Base-by-base conservation (phyloP, 1,284 basidiomycete species). In the Malassezia dermatis region DNA sequence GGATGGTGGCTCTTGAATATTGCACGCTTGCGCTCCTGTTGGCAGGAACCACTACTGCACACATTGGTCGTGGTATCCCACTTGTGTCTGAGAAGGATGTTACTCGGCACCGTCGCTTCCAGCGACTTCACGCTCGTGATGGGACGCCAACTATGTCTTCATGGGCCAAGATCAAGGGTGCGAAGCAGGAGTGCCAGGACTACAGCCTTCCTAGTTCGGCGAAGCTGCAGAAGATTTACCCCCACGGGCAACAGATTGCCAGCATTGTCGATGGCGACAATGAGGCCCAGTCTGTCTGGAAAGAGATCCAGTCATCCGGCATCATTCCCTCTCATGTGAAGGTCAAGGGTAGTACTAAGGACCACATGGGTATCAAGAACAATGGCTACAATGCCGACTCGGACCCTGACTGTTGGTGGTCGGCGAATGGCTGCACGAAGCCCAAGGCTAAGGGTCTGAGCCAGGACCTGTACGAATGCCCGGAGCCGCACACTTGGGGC, bases 401-500 rank as follows among this genome's bases (percentile, higher is more conserved):
- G 24, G 69, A 73, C 45, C 69, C 70, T 1, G 69, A 69, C 56
- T 73, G 70, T 43, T 73, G 67, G 65, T 73, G 69, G 70, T 65
- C 66, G 1, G 60, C 56, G 39, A 58, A 37, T 23, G 52, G 48
- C 7, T 73, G 71, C 50, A 72, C 66, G n/a, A 71, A 60, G 4
- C 75, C 77, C 21, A 71, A 69, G 44, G 55, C 62, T 24, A 31
- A 60, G 23, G 54, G 58, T 43, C 46, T 79, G 6, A 48, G 62
- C 3, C 59, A 67, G 19, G 79, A 80, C 54, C 58, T 78, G 8
- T 72, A 72, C 6, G 24, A 47, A 12, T 75, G 76, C 53, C 77
- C 78, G 11, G 78, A 79, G 59, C 78, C 79, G 1, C 56, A 71
- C 31, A 79, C 79, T 2, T 80, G 78, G 76, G 79, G 80, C 30